Base-by-base conservation (phyloP, 257 asterid genomes). In the Craterostigma plantagineum region DNA sequence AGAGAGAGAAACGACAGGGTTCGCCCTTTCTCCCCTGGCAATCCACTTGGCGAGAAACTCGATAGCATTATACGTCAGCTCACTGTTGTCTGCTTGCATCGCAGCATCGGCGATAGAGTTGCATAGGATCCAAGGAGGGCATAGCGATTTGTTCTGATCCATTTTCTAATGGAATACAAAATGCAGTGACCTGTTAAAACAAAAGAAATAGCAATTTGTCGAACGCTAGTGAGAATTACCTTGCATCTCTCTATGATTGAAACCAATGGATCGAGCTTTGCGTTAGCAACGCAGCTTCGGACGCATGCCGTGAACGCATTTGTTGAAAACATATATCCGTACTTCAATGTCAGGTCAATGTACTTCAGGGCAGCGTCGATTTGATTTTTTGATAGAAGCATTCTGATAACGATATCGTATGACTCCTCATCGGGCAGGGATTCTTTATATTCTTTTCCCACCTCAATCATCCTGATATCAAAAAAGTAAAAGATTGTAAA, bases 181-280 rank as follows among this genome's bases (percentile, higher is more conserved):
- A n/a, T n/a, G n/a, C n/a, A n/a, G n/a, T n/a, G n/a, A n/a, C n/a
- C n/a, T n/a, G n/a, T n/a, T n/a, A n/a, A n/a, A n/a, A n/a, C n/a
- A n/a, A n/a, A n/a, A n/a, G n/a, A n/a, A 39, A 37, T 33, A 11
- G 59, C 50, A 18, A 41, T 45, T 37, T 50, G 49, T 16, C 30
- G 52, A 56, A 18, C 60, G 54, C 43, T 50, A 50, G 44, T 38
- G 1, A 46, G 11, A 33, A 18, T 48, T 63, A 83, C 99, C 94
- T 83, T 77, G 92, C 99, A 90, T 73, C 67, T 79, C 66, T 76
- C 94, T 43, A 83, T 63, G 59, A 83, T 42, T 35, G 91, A 72
- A 41, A 72, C 75, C 74, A 80, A 43, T 12, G 73, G 51, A 52
- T 83, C 94, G 63, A 79, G 62, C 62, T 69, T 90, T 35, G 56